Base-by-base conservation (phyloP, 2,329 filamentous ascomycete genomes). In the Colletotrichum orchidophilum region DNA sequence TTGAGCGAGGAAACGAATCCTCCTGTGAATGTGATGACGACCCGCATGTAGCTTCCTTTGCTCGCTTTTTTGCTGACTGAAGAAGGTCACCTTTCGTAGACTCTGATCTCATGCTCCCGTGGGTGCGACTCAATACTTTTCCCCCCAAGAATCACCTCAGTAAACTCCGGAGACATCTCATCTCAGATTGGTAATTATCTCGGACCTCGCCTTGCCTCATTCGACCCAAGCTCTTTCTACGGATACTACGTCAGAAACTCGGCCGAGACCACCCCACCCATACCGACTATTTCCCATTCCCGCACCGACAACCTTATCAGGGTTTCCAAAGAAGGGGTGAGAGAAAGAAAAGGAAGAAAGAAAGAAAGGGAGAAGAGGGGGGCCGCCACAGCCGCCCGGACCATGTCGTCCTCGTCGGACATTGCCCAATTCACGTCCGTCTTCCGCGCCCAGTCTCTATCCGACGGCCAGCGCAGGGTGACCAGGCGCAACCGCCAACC, bases 401-500 rank as follows among this genome's bases (percentile, higher is more conserved):
- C 12, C 26, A 61, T 61, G 58, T 13, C 60, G 18, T 39, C 66
- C 29, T 63, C 61, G 54, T 66, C 71, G 15, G 71, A 66, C 35
- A 71, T 73, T n/a, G 42, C 71, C 15, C 73, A 74, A 27, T 75
- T 73, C 71, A 79, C 77, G 15, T 75, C 78, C 61, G 82, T 84
- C 73, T 84, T 84, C 73, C 81, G 82, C 57, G 78, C 82, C 26
- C 70, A 77, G 24, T 68, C 74, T 33, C 70, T 75, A 15, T 74
- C 75, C 21, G 78, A 79, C 67, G 70, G 77, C 13, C 77, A 79
- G 50, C 78, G 79, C 46, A 75, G 71, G 63, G 75, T 77, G 29
- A 76, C 80, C 68, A 81, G 79, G 75, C 81, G 83, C 39, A 83
- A 81, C 74, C 79, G 84, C 7, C 81, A 80, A 55, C 76, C 83